Conservation (phyloP, 495 filamentous ascomycete genomes). For the Talaromyces stipitatus region DNA sequence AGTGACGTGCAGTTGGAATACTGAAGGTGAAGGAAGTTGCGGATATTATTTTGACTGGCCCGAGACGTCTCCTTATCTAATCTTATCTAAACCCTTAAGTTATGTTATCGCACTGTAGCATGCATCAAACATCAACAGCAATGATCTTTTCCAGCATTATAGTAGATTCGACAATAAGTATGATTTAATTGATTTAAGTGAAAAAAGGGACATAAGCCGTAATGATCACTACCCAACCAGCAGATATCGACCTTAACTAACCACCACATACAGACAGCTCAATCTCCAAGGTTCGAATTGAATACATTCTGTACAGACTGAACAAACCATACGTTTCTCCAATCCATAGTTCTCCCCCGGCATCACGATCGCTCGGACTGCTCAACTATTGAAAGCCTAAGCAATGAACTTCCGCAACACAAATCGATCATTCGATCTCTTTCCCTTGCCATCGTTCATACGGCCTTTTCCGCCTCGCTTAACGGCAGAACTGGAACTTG, state of each 20-base stretch:
- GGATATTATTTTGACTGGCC: neutral
- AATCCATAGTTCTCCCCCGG: no score
- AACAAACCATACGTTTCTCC: neutral
- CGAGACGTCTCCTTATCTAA: neutral
- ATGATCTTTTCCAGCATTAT: no score
- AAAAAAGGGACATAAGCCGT: neutral
- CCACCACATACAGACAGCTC: neutral
- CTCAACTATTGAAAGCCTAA: no score
- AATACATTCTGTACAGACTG: neutral
- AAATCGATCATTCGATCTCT: neutral
- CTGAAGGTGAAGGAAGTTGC: no score
- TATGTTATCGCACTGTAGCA: neutral
- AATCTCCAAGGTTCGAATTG: neutral
- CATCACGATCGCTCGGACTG: no score
- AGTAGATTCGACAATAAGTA: no score
- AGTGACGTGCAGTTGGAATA: neutral
- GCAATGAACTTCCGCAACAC: slow-evolving; percentile 5
- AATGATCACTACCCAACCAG: neutral
- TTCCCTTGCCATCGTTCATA: neutral
- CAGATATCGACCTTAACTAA: neutral
- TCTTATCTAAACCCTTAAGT: neutral
- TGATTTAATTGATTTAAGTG: neutral
- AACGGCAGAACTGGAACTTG: neutral
- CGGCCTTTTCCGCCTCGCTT: neutral
- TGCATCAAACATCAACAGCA: no score